A percentile compares a stretch with the other conserved stretches of the same genome.
phyloP scores from a whole-genome alignment of 805 yeast species.

The Candida alai region DNA sequence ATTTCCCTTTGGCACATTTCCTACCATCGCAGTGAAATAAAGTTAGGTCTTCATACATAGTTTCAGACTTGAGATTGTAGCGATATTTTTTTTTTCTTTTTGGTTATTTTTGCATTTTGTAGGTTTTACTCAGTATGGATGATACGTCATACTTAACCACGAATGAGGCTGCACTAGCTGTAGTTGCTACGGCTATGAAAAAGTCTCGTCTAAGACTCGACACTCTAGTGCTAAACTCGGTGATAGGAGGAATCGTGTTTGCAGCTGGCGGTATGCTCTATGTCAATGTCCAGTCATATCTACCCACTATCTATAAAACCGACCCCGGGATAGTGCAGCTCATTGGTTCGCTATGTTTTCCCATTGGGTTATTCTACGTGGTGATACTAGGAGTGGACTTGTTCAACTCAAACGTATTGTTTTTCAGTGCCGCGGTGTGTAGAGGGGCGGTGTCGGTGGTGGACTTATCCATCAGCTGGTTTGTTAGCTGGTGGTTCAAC shows the following conservation, averaged over 20 bases:
- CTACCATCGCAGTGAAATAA: too few species aligned
- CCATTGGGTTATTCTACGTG: constrained; percentile 73
- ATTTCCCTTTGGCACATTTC: too few species aligned
- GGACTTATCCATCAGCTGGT: constrained; percentile 64
- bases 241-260: constrained; percentile 68
- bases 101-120: too few species aligned
- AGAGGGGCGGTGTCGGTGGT: constrained; percentile 66
- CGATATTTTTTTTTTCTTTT: too few species aligned
- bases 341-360: constrained; percentile 59
- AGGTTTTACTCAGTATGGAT: constrained; percentile 15
- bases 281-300: constrained; percentile 50
- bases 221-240: constrained; percentile 56
- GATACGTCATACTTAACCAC: constrained; percentile 58
- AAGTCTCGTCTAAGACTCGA: constrained; percentile 65
- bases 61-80: too few species aligned
- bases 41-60: too few species aligned
- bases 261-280: constrained; percentile 71
- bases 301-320: constrained; percentile 35
- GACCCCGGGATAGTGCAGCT: constrained; percentile 53
- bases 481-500: constrained; percentile 63
- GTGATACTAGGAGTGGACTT: constrained; percentile 72
- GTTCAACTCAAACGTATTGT: constrained; percentile 70
- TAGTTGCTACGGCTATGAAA: constrained; percentile 83
- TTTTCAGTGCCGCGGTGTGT: constrained; percentile 63
- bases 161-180: constrained; percentile 78